Evolutionary conservation across 305 asterid species (phyloP), one percentile per base, ranked within the genome.

Genomic region (Fraxinus sp.): DNA sequence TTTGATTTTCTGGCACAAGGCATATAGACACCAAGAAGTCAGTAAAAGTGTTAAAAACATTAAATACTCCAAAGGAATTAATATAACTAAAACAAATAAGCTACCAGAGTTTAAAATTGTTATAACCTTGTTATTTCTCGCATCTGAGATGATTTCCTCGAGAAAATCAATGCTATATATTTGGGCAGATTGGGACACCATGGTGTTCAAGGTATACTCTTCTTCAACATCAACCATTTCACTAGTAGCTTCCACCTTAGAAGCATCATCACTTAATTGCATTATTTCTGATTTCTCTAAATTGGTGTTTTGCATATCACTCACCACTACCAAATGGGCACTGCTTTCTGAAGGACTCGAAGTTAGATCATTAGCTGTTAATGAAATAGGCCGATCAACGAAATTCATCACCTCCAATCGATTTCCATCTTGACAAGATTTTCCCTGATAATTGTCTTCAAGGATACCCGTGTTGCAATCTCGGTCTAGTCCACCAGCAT

Each of bases 111-210:
- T 14, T 11, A 59, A 76, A 71, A 33, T 37, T 37, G 71, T 37
- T 66, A 39, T 30, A 88, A 94, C 99, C 99, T 94, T 94, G 83
- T 92, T 89, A 85, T 84, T 89, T 81, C 87, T 92, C 18, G 98
- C 96, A 86, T 87, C 94, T 28, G 89, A 83, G 81, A 97, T 87
- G 78, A 87, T 81, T 73, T 92, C 92, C 79, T 89, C 95, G 6
- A 95, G 92, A 82, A 84, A 86, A 78, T 89, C 94, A 81, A 84
- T 80, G 79, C 86, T 85, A 84, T 87, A 91, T 18, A 82, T 82
- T 87, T 91, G 91, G 74, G 91, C 89, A 30, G 97, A 92, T 36
- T 86, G 94, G 26, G 93, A 87, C 78, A 90, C 81, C 84, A 86
- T 57, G 39, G 88, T 70, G 85, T 84, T 90, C 77, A 89, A 76